These are phyloP conservation scores for Tetraselmis chui DNA, from an alignment of 139 green algal genomes.

Conservation along the genomic window DNA sequence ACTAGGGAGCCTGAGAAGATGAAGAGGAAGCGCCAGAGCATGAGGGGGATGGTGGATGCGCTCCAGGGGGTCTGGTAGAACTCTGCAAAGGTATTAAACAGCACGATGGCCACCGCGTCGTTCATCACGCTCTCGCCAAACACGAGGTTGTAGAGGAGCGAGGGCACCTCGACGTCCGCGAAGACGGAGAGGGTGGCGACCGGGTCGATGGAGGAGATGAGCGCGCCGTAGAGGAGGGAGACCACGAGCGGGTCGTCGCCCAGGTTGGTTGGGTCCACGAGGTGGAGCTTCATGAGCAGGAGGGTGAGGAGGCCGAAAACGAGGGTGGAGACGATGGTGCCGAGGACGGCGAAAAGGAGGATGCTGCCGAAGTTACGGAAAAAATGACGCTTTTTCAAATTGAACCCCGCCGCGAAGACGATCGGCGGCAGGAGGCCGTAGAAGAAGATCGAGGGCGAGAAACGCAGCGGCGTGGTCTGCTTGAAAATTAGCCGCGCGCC, in stretches of 20 bases:
- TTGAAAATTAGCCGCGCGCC: constrained; percentile 15
- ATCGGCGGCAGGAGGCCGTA: constrained; percentile 65
- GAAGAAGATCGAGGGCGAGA: constrained; percentile 47
- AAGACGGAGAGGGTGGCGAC: constrained; percentile 46
- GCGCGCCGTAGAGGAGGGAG: constrained; percentile 47
- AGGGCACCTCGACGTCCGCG: constrained; percentile 19
- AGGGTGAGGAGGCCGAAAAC: constrained; percentile 63
- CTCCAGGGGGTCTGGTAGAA: constrained; percentile 25
- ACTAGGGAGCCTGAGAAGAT: constrained; percentile 19
- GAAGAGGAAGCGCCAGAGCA: constrained; percentile 16
- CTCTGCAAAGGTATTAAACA: constrained; percentile 51
- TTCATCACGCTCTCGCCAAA: constrained; percentile 66
- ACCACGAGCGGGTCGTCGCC: constrained; percentile 41
- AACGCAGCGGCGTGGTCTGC: constrained; percentile 22
- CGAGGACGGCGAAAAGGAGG: constrained; percentile 50
- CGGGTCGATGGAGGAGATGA: constrained; percentile 65
- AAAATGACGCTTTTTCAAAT: constrained; percentile 28
- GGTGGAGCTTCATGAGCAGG: constrained; percentile 30
- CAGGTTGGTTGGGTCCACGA: constrained; percentile 33
- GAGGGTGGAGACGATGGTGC: constrained; percentile 51
- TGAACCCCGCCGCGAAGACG: constrained; percentile 63
- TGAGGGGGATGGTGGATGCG: constrained; percentile 13
- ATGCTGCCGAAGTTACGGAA: constrained; percentile 60
- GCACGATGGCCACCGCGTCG: constrained; percentile 67
- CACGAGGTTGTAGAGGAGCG: constrained; percentile 33